Evolutionary conservation across 768 basidiomycete genomes (phyloP).

Genomic region (Phanerochaete carnosa): DNA sequence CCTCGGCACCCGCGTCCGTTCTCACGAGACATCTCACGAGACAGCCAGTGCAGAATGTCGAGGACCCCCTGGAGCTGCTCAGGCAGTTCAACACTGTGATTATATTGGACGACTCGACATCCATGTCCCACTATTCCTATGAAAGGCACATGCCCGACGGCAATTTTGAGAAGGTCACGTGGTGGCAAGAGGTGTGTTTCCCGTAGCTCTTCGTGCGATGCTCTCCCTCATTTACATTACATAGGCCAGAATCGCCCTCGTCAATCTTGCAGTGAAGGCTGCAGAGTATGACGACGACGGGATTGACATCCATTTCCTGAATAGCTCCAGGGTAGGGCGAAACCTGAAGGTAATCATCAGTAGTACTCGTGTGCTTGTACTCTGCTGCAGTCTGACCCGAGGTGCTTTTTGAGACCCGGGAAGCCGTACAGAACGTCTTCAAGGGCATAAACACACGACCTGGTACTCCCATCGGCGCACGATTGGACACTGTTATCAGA

Average conservation of each 20-base stretch:
- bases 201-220: neutral
- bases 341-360: neutral
- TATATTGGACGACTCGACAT: constrained; percentile 58
- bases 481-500: neutral
- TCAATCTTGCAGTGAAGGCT: constrained; percentile 47
- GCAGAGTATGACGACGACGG: constrained; percentile 53
- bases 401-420: neutral
- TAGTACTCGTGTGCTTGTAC: neutral
- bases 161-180: constrained; percentile 17
- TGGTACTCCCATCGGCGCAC: neutral
- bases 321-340: constrained; percentile 20
- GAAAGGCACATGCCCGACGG: neutral
- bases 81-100: constrained; percentile 53
- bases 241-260: constrained; percentile 21
- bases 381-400: neutral
- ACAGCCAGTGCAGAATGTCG: constrained; percentile 3
- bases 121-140: constrained; percentile 35
- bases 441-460: neutral
- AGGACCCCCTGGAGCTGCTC: constrained; percentile 32
- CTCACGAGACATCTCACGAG: too few relatives aligned
- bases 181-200: constrained; percentile 48
- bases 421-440: neutral
- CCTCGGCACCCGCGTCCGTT: too few relatives aligned
- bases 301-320: constrained; percentile 62
- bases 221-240: neutral